Conservation (phyloP, 768 basidiomycete species). For the Amanita pallidorosea region DNA sequence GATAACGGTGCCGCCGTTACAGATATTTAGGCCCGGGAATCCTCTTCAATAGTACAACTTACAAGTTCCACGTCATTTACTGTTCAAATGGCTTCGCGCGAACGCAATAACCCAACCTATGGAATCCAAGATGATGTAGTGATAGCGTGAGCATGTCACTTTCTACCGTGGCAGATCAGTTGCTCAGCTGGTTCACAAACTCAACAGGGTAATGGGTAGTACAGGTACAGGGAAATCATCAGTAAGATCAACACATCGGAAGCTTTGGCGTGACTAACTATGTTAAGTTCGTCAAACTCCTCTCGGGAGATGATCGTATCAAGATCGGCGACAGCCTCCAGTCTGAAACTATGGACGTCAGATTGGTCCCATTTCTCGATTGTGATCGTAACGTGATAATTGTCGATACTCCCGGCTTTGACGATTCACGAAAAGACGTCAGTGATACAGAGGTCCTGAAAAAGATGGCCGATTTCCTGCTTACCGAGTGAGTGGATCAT, state of each 20-base stretch:
- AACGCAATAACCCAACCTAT: too few relatives aligned
- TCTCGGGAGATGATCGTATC: not conserved
- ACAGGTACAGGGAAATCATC: not conserved
- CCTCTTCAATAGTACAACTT: too few relatives aligned
- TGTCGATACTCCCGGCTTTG: slow-evolving; percentile 18
- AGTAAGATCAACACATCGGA: not conserved
- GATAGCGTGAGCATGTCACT: not conserved
- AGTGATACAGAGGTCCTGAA: slow-evolving; percentile 25
- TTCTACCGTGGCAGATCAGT: not conserved
- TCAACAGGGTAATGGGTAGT: not conserved
- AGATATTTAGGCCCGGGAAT: too few relatives aligned
- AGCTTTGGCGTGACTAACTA: not conserved
- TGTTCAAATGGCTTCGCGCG: too few relatives aligned
- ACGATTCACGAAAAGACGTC: slow-evolving; percentile 14
- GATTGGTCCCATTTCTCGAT: slow-evolving; percentile 6
- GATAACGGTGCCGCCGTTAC: too few relatives aligned
- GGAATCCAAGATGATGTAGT: not conserved
- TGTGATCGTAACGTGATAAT: slow-evolving; percentile 11
- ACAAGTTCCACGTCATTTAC: too few relatives aligned
- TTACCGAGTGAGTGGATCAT: slow-evolving; percentile 3
- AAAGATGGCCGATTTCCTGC: slow-evolving; percentile 17
- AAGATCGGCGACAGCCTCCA: not conserved
- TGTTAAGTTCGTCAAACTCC: not conserved
- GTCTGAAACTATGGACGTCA: not conserved
- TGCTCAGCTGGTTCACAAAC: not conserved